A percentile compares a stretch with the other conserved stretches of the same genome.
Evolutionary conservation across 2,329 filamentous ascomycete species (phyloP).

Genomic region (Teratosphaeria zuluensis): DNA sequence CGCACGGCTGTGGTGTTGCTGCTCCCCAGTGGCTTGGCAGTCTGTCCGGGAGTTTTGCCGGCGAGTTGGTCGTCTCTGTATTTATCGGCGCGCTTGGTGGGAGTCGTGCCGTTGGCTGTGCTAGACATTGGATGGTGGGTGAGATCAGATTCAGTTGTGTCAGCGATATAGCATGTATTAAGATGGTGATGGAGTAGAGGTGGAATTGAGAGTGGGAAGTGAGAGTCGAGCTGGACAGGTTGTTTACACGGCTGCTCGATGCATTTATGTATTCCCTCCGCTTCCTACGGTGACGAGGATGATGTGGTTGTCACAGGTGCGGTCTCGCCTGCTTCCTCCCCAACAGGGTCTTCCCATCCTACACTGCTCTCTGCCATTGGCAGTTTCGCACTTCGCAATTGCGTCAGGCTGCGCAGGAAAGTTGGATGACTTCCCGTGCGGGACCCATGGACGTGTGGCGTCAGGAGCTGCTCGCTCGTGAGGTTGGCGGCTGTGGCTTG

Average conservation of each 20-base stretch:
- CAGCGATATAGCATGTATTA: not conserved
- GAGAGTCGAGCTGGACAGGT: not conserved
- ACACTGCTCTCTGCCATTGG: not conserved
- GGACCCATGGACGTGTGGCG: not conserved
- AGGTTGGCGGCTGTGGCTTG: not conserved
- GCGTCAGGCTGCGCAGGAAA: not conserved
- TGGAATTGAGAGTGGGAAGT: not conserved
- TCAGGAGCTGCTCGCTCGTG: not conserved
- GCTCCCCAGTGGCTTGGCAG: constrained; percentile 1
- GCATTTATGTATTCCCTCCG: not conserved
- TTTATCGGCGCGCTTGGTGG: not conserved
- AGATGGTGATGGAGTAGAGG: not conserved
- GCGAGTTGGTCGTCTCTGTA: not conserved
- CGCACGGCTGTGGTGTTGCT: constrained; percentile 1
- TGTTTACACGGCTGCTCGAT: not conserved
- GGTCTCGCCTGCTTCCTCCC: no score
- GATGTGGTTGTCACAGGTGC: not conserved
- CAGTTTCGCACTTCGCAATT: not conserved
- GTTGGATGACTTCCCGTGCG: not conserved
- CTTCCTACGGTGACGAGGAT: not conserved
- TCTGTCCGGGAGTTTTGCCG: not conserved
- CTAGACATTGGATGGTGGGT: no score
- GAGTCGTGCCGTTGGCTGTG: not conserved
- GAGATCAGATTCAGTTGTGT: no score
- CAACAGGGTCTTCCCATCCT: not conserved